phyloP scores from a whole-genome alignment of 176 grass and related monocot species.

The Avena sativa region DNA sequence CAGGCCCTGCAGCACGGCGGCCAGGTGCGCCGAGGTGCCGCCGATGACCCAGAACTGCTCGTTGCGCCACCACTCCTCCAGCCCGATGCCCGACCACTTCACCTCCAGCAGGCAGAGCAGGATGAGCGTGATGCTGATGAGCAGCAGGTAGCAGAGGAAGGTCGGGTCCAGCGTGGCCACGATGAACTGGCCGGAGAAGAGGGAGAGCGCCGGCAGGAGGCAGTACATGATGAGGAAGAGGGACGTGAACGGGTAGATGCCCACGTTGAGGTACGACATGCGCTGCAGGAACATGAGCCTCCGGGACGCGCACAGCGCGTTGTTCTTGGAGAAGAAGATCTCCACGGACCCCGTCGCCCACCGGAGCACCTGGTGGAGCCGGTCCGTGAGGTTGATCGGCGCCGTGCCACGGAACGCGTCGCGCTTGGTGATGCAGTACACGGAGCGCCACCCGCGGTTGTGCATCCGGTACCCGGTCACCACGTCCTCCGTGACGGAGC shows the following conservation, averaged over 20 bases:
- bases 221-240: conserved; percentile 90
- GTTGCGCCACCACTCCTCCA: conserved; percentile 97
- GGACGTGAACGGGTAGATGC: conserved; percentile 93
- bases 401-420: conserved; percentile 92
- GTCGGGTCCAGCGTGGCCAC: conserved; percentile 72
- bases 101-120: conserved; percentile 80
- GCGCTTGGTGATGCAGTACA: conserved; percentile 88
- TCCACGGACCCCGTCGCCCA: conserved; percentile 95
- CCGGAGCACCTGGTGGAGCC: conserved; percentile 92
- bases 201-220: conserved; percentile 79
- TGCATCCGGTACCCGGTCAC: conserved; percentile 93
- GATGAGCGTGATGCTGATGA: conserved; percentile 75
- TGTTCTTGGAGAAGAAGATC: conserved; percentile 97
- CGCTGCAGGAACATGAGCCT: conserved; percentile 92
- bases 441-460: conserved; percentile 94
- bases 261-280: conserved; percentile 86
- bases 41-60: conserved; percentile 99
- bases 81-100: conserved; percentile 89
- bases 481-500: conserved; percentile 92
- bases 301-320: conserved; percentile 64
- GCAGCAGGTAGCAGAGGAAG: conserved; percentile 72
- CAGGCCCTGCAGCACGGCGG: conserved; percentile 73
- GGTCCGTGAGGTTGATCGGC: conserved; percentile 92
- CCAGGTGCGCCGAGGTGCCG: conserved; percentile 75
- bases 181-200: conserved; percentile 89